Evolutionary conservation across 2,329 filamentous ascomycete genomes (phyloP).

Genomic region (Emericellopsis cladophorae): DNA sequence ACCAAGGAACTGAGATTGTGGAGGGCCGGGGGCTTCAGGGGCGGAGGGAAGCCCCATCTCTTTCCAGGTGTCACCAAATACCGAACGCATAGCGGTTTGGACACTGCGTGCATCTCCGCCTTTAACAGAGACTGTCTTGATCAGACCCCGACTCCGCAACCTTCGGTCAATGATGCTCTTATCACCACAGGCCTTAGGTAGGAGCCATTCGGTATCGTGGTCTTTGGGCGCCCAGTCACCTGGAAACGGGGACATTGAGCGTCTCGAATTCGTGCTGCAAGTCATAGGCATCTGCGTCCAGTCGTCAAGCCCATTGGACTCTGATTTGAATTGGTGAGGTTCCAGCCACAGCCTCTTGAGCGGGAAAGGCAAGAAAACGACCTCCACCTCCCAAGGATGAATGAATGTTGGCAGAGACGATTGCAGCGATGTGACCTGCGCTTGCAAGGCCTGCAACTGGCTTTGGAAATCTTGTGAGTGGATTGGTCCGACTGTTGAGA

Average conservation of each 20-base stretch:
- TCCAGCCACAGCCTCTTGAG: constrained; percentile 43
- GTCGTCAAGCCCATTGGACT: constrained; percentile 22
- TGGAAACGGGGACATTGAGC: constrained; percentile 33
- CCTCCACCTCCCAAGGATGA: constrained; percentile 62
- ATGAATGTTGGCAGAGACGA: constrained; percentile 45
- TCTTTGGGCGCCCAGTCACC: constrained; percentile 32
- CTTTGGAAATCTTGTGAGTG: constrained; percentile 33
- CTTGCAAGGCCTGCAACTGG: constrained; percentile 36
- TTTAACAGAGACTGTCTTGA: constrained; percentile 49
- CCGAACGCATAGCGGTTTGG: constrained; percentile 45
- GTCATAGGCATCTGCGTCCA: constrained; percentile 43
- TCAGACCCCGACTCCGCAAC: constrained; percentile 62
- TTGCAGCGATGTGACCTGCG: constrained; percentile 43
- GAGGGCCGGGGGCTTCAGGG: constrained; percentile 11
- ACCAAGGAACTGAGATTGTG: constrained; percentile 37
- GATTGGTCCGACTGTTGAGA: constrained; percentile 29
- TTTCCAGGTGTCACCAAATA: constrained; percentile 46
- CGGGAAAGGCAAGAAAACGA: constrained; percentile 62
- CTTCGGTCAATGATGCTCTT: constrained; percentile 53
- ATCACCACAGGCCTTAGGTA: constrained; percentile 54
- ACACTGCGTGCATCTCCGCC: constrained; percentile 57
- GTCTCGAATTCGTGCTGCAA: constrained; percentile 26
- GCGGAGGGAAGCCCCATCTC: constrained; percentile 24
- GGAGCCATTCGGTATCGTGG: constrained; percentile 45
- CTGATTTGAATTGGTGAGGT: constrained; percentile 31